phyloP scores from a whole-genome alignment of 176 grass and related monocot species.

The Cocos nucifera region DNA sequence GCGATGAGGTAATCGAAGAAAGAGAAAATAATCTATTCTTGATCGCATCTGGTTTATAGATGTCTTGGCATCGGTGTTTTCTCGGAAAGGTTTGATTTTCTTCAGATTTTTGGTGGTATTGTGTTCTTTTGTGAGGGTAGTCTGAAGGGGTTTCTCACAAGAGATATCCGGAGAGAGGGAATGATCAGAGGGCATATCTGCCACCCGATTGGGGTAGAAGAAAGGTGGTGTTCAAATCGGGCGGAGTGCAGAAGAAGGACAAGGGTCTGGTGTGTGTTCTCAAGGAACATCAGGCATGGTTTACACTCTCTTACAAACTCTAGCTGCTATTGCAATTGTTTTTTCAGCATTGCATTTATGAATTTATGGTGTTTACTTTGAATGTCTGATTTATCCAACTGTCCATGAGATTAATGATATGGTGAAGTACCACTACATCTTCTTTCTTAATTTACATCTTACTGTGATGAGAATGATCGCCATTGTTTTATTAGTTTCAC shows the following conservation, averaged over 20 bases:
- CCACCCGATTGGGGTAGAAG: conserved; percentile 2
- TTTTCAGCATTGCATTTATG: too few species aligned
- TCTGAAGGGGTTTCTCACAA: conserved; percentile 46
- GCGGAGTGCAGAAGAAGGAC: conserved; percentile 24
- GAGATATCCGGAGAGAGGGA: conserved; percentile 25
- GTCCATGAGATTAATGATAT: too few species aligned
- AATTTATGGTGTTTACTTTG: too few species aligned
- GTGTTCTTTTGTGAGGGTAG: conserved; percentile 9
- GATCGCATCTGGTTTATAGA: too few species aligned
- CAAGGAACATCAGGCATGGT: conserved; percentile 47
- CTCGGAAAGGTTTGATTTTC: not conserved
- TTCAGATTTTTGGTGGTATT: not conserved
- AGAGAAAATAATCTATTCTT: not conserved
- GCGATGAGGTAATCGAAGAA: conserved; percentile 3
- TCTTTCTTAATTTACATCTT: too few species aligned
- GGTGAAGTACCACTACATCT: too few species aligned
- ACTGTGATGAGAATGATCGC: too few species aligned
- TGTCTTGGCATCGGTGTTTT: not conserved
- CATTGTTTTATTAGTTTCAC: too few species aligned
- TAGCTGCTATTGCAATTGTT: too few species aligned
- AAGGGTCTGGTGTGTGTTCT: conserved; percentile 34
- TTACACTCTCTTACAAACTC: too few species aligned
- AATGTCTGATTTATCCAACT: too few species aligned
- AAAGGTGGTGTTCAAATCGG: conserved; percentile 10
- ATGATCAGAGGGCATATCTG: conserved; percentile 11